These are phyloP conservation scores for Globisporangium nunn DNA, from an alignment of 352 stramenopile species.

Conservation along the genomic window DNA sequence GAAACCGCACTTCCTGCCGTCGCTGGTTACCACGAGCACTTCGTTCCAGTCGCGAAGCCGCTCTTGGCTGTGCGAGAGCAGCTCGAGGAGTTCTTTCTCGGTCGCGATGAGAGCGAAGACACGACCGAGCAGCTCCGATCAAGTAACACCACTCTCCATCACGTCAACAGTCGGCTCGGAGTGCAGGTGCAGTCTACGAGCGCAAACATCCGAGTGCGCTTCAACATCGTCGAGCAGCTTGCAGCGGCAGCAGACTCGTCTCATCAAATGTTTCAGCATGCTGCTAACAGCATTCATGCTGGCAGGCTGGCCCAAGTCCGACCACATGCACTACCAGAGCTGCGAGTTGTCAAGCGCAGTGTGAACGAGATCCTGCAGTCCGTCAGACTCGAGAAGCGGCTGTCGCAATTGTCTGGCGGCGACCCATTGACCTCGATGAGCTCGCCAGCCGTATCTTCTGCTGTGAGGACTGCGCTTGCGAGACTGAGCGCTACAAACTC, in stretches of 20 bases:
- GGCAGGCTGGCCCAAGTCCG: not conserved
- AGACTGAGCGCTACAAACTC: slow-evolving; percentile 17
- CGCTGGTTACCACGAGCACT: slow-evolving; percentile 24
- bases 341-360: slow-evolving; percentile 52
- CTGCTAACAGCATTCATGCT: not conserved
- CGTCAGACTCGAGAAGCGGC: slow-evolving; percentile 35
- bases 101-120: slow-evolving; percentile 20
- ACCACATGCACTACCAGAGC: slow-evolving; percentile 1
- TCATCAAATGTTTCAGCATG: not conserved
- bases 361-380: slow-evolving; percentile 67
- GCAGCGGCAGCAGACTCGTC: not conserved
- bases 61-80: slow-evolving; percentile 28
- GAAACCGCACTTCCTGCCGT: slow-evolving; percentile 25
- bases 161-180: slow-evolving; percentile 22
- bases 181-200: slow-evolving; percentile 28
- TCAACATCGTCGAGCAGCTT: slow-evolving; percentile 22
- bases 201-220: slow-evolving; percentile 35
- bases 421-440: not conserved
- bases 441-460: slow-evolving; percentile 3
- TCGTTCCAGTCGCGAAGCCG: slow-evolving; percentile 29
- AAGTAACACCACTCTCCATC: slow-evolving; percentile 6
- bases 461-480: slow-evolving; percentile 22
- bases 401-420: slow-evolving; percentile 17
- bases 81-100: slow-evolving; percentile 63
- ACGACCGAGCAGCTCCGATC: not conserved